Evolutionary conservation across 116 monocot genomes (phyloP), one percentile per base, ranked within the genome.

Genomic region (Cymodocea nodosa): DNA sequence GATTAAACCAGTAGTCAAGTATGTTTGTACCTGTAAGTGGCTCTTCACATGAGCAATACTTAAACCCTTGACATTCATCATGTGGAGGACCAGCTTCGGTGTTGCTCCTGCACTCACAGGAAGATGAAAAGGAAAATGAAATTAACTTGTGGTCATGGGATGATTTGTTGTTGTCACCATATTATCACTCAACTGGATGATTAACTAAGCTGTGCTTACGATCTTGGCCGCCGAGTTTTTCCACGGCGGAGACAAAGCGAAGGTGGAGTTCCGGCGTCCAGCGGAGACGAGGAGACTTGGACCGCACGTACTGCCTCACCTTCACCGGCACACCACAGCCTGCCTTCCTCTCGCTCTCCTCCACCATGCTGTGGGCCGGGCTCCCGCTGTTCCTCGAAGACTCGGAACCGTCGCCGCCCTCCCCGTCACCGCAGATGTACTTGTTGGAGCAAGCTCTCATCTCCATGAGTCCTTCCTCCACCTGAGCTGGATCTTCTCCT

Each of bases 11-110:
- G 30, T 44, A 6, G 0, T 44, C 9, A 44, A 44, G 44, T 44
- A 30, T 30, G 30, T 1, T 30, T 3, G 8, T 70, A 81, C 87
- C 68, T 87, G 87, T 35, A 87, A 66, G 57, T 87, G 87, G 49
- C 87, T 87, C 68, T 87, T 87, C 63, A 87, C 87, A 71, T 87
- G 87, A 48, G 83, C 74, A 40, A 87, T 87, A 69, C 72, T 80
- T 11, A 87, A 73, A 15, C 80, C 87, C 52, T 57, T 75, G 8
- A 83, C 80, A 60, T 83, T 83, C 87, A 87, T 87, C 70, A 80
- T 30, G 15, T 87, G 87, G n/a, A 87, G 87, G 36, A 87, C 83
- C 5, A 80, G 65, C 66, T 87, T 87, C 11, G 87, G 87, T 2
- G 87, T 87, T 10, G 87, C 87, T 65, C 75, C 87, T 86, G 67